Percentiles rank a stretch among this genome's conserved stretches.
These are phyloP conservation scores for Diaporthe ilicicola DNA, from an alignment of 2,329 filamentous ascomycete genomes.

Conservation along the genomic window DNA sequence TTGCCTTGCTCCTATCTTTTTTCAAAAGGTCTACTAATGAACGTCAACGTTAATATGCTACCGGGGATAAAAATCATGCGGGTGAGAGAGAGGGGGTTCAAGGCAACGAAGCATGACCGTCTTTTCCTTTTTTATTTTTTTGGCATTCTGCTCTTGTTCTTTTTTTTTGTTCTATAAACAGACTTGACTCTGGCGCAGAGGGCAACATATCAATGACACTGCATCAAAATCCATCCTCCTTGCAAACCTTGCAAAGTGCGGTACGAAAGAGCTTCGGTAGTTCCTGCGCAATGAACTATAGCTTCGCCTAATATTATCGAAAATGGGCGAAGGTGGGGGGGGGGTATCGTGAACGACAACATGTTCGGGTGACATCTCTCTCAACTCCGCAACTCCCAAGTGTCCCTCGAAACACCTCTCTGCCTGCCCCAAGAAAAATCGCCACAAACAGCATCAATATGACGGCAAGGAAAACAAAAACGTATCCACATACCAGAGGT, in stretches of 20 bases:
- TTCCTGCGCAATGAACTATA: no score
- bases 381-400: not conserved
- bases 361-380: not conserved
- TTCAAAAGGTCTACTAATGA: not conserved
- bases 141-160: not conserved
- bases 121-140: not conserved
- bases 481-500: not conserved
- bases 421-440: not conserved
- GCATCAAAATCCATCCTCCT: not conserved
- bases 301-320: not conserved
- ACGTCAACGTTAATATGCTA: conserved; percentile 1
- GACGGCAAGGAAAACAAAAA: not conserved
- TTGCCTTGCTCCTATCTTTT: not conserved
- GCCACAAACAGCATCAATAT: not conserved
- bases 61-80: not conserved
- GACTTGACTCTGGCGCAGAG: not conserved
- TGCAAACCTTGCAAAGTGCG: not conserved
- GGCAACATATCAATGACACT: not conserved
- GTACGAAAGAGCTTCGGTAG: no score
- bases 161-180: not conserved
- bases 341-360: not conserved
- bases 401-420: not conserved
- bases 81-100: no score
- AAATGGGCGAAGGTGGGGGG: not conserved
- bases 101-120: not conserved